Percentiles rank a stretch among this genome's conserved stretches.
Evolutionary conservation across 2,329 filamentous ascomycete genomes (phyloP).

Genomic region (Beauveria medogensis): DNA sequence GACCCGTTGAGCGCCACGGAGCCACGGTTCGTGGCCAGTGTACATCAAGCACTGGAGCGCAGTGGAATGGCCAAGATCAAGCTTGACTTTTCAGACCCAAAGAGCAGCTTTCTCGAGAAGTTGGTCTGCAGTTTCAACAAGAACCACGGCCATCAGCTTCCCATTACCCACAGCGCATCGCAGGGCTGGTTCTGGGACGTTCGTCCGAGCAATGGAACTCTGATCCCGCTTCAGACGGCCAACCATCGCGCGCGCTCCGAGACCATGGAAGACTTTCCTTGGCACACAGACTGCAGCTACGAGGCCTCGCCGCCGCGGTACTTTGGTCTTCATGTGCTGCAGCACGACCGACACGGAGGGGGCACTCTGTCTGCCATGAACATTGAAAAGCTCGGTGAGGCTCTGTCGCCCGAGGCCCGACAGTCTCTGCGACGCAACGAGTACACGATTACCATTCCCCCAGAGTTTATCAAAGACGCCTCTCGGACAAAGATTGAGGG

Average conservation of each 20-base stretch:
- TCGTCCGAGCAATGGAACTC: slow-evolving; percentile 19
- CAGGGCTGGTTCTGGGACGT: slow-evolving; percentile 39
- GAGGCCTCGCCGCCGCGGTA: slow-evolving; percentile 28
- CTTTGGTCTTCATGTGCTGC: slow-evolving; percentile 34
- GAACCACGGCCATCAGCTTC: slow-evolving; percentile 27
- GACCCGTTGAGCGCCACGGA: neutral
- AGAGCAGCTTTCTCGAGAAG: slow-evolving; percentile 26
- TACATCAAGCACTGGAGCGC: neutral
- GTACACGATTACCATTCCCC: slow-evolving; percentile 24
- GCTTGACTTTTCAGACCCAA: slow-evolving; percentile 24
- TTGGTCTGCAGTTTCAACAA: slow-evolving; percentile 27
- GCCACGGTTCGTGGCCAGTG: neutral
- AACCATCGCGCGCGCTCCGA: slow-evolving; percentile 26
- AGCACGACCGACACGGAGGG: slow-evolving; percentile 31
- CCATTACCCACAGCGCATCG: slow-evolving; percentile 32
- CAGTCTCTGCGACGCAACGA: slow-evolving; percentile 17
- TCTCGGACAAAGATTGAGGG: slow-evolving; percentile 11
- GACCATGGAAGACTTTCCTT: slow-evolving; percentile 34
- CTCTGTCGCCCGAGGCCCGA: slow-evolving; percentile 18
- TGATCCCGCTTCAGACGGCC: slow-evolving; percentile 24
- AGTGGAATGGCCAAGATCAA: slow-evolving; percentile 29
- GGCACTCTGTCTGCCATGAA: slow-evolving; percentile 33
- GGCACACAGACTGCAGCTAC: slow-evolving; percentile 38
- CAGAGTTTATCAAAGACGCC: slow-evolving; percentile 26
- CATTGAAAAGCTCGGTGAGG: slow-evolving; percentile 18